Conservation (phyloP, 139 green algal species). For the Monoraphidium neglectum region DNA sequence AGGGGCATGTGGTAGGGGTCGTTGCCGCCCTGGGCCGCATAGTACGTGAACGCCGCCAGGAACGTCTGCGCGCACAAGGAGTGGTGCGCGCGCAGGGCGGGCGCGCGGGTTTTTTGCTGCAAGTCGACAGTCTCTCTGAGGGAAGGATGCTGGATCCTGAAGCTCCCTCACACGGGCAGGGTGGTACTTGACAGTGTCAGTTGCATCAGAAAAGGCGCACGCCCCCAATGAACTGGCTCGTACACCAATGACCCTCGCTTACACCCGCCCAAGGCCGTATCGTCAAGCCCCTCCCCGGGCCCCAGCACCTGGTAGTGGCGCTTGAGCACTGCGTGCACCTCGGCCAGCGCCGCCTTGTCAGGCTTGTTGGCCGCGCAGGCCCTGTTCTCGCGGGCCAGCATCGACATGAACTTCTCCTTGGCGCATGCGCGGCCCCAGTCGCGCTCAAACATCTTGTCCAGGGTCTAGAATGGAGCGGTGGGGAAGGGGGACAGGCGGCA, state of each 20-base stretch:
- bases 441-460: conserved; percentile 72
- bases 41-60: conserved; percentile 66
- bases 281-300: too few species aligned
- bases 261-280: neutral
- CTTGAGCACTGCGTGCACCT: conserved; percentile 64
- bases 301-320: conserved; percentile 50
- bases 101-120: too few species aligned
- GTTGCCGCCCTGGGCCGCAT: conserved; percentile 50
- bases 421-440: conserved; percentile 62
- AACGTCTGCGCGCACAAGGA: conserved; percentile 25
- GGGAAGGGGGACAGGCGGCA: neutral
- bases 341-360: conserved; percentile 56
- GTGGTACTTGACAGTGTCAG: too few species aligned
- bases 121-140: too few species aligned
- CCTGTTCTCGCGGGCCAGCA: conserved; percentile 71
- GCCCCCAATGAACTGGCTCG: too few species aligned
- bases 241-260: neutral
- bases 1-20: conserved; percentile 78
- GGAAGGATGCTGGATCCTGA: too few species aligned
- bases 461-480: conserved; percentile 38
- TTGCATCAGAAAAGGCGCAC: too few species aligned
- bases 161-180: too few species aligned
- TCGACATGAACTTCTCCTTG: conserved; percentile 80
- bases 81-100: too few species aligned
- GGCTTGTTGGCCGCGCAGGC: conserved; percentile 45